Conservation (phyloP, 495 filamentous ascomycete genomes). For the Articulospora tetracladia region DNA sequence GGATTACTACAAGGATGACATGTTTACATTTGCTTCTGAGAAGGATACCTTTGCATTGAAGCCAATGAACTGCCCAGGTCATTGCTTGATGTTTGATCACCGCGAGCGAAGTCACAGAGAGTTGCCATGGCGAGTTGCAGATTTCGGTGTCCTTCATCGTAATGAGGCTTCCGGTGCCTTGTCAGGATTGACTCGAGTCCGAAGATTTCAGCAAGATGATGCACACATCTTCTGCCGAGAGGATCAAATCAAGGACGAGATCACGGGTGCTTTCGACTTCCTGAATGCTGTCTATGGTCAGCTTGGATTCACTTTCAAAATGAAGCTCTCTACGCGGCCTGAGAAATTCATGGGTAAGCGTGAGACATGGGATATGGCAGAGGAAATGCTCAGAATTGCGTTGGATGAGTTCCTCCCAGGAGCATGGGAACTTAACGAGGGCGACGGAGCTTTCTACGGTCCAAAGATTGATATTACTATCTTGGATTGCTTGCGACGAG, state of each 20-base stretch:
- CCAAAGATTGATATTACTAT: slow-evolving; percentile 92
- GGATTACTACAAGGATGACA: slow-evolving; percentile 93
- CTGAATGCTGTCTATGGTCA: slow-evolving; percentile 78
- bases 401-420: slow-evolving; percentile 68
- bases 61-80: slow-evolving; percentile 97
- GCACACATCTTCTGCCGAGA: slow-evolving; percentile 87
- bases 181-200: slow-evolving; percentile 83
- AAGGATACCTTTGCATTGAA: slow-evolving; percentile 86
- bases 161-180: slow-evolving; percentile 94
- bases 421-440: slow-evolving; percentile 86
- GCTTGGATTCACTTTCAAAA: slow-evolving; percentile 91
- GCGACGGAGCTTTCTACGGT: slow-evolving; percentile 96
- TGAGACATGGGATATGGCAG: slow-evolving; percentile 86
- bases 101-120: slow-evolving; percentile 82
- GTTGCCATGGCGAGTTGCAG: slow-evolving; percentile 83
- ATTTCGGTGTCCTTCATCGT: slow-evolving; percentile 92
- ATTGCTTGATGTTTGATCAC: slow-evolving; percentile 73
- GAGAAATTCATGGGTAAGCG: slow-evolving; percentile 86
- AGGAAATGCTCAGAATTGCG: slow-evolving; percentile 69
- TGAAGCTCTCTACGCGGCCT: slow-evolving; percentile 91
- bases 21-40: slow-evolving; percentile 90
- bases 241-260: slow-evolving; percentile 76
- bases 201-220: slow-evolving; percentile 94
- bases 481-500: slow-evolving; percentile 69
- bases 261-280: slow-evolving; percentile 86